A percentile compares a stretch with the other conserved stretches of the same genome.
Conservation (phyloP, 2,329 filamentous ascomycete species). For the Thielaviopsis musarum region DNA sequence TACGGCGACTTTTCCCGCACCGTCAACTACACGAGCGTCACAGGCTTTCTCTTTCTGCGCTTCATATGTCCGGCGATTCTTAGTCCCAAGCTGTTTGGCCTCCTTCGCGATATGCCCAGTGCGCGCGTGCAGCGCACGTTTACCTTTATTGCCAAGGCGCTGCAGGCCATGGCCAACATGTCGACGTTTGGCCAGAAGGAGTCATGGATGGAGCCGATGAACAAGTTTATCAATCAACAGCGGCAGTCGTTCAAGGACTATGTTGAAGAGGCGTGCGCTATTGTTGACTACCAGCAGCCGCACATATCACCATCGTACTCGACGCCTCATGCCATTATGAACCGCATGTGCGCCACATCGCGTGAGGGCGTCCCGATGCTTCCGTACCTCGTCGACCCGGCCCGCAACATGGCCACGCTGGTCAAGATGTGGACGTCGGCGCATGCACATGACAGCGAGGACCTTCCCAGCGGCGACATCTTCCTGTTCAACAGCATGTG, state of each 20-base stretch:
- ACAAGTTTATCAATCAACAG: conserved; percentile 61
- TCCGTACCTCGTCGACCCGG: conserved; percentile 81
- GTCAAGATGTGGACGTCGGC: conserved; percentile 64
- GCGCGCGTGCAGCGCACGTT: conserved; percentile 71
- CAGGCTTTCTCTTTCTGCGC: conserved; percentile 81
- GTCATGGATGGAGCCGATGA: conserved; percentile 99
- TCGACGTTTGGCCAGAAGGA: conserved; percentile 88
- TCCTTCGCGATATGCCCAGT: conserved; percentile 68
- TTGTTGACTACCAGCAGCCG: conserved; percentile 52
- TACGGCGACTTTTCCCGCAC: conserved; percentile 86
- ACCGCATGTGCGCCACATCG: conserved; percentile 60
- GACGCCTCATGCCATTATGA: conserved; percentile 78
- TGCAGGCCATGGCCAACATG: conserved; percentile 82
- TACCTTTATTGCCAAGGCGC: conserved; percentile 79
- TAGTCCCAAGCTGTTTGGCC: conserved; percentile 82
- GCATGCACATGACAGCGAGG: conserved; percentile 20
- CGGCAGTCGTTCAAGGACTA: conserved; percentile 71
- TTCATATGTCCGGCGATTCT: conserved; percentile 95
- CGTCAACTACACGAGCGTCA: conserved; percentile 85
- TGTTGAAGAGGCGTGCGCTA: conserved; percentile 71
- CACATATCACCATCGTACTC: conserved; percentile 47
- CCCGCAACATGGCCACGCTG: conserved; percentile 67
- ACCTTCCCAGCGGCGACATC: conserved; percentile 31
- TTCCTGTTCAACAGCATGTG: conserved; percentile 36
- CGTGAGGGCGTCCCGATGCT: conserved; percentile 86